A percentile compares a stretch with the other conserved stretches of the same genome.
phyloP scores from a whole-genome alignment of 2,329 filamentous ascomycete genomes.

The Pseudodiploospora longispora region DNA sequence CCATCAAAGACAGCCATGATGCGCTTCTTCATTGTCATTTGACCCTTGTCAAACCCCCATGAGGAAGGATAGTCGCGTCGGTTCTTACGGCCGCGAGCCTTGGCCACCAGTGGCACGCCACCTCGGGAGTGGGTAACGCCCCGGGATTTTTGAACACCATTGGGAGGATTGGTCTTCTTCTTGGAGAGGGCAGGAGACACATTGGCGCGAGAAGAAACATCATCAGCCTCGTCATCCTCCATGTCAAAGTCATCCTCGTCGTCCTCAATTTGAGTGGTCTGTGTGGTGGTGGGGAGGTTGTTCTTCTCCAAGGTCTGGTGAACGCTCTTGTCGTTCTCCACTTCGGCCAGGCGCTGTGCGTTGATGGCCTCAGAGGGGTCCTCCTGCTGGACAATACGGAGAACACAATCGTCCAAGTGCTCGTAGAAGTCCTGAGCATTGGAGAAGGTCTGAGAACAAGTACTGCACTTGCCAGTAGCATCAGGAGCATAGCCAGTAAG shows the following conservation, averaged over 20 bases:
- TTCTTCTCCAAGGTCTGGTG: conserved; percentile 57
- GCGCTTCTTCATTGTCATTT: conserved; percentile 98
- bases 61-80: conserved; percentile 87
- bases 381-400: conserved; percentile 64
- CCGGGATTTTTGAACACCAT: conserved; percentile 57
- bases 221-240: conserved; percentile 46
- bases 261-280: conserved; percentile 30
- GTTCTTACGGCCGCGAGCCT: conserved; percentile 71
- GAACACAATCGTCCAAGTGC: conserved; percentile 75
- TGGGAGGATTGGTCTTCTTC: conserved; percentile 47
- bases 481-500: conserved; percentile 64
- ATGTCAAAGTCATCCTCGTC: conserved; percentile 47
- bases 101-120: conserved; percentile 52
- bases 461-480: conserved; percentile 89
- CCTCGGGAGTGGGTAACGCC: conserved; percentile 73
- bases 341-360: conserved; percentile 56
- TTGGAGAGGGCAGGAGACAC: conserved; percentile 32
- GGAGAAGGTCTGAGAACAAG: conserved; percentile 81
- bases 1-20: conserved; percentile 92
- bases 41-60: conserved; percentile 85
- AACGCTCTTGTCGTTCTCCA: conserved; percentile 56
- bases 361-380: conserved; percentile 63
- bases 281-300: conserved; percentile 42
- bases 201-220: conserved; percentile 36
- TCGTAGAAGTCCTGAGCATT: conserved; percentile 98